Percentiles rank a stretch among this genome's conserved stretches.
phyloP scores from a whole-genome alignment of 768 basidiomycete species.

The Suillus fuscotomentosus region DNA sequence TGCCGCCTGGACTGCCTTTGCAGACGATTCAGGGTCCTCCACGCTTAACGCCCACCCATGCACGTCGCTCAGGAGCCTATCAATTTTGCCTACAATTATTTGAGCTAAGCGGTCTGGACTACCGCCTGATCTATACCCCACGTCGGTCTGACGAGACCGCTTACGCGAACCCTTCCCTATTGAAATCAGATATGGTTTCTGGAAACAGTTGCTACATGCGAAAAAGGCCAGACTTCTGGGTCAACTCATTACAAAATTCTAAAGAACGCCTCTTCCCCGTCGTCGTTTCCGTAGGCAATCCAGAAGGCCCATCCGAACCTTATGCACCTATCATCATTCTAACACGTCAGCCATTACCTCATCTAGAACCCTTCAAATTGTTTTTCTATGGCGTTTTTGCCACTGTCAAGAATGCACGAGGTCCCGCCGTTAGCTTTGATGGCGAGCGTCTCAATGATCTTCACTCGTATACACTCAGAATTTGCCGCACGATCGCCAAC shows the following conservation, averaged over 20 bases:
- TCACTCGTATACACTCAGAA: slow-evolving; percentile 59
- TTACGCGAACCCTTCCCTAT: background rate
- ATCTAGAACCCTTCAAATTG: slow-evolving; percentile 52
- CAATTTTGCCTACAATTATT: slow-evolving; percentile 51
- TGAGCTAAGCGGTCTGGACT: slow-evolving; percentile 50
- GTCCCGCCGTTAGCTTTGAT: slow-evolving; percentile 48
- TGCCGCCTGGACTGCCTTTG: slow-evolving; percentile 44
- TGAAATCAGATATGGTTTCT: slow-evolving; percentile 24
- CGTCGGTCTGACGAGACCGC: slow-evolving; percentile 1
- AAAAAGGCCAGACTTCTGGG: slow-evolving; percentile 70
- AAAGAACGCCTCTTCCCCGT: slow-evolving; percentile 32
- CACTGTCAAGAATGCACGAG: slow-evolving; percentile 43
- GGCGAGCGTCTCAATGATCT: slow-evolving; percentile 46
- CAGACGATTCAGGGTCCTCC: slow-evolving; percentile 43
- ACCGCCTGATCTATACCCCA: slow-evolving; percentile 37
- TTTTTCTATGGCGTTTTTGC: slow-evolving; percentile 53
- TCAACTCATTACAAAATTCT: slow-evolving; percentile 33
- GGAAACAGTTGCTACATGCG: slow-evolving; percentile 56
- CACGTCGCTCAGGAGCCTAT: slow-evolving; percentile 60
- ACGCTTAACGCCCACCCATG: slow-evolving; percentile 46
- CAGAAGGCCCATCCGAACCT: slow-evolving; percentile 26
- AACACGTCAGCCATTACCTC: slow-evolving; percentile 65
- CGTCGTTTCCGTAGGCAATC: slow-evolving; percentile 35
- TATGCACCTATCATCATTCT: slow-evolving; percentile 64
- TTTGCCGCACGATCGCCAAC: slow-evolving; percentile 63